Percentiles rank a stretch among this genome's conserved stretches.
phyloP scores from a whole-genome alignment of 2,329 filamentous ascomycete genomes.

The Diaporthe sp. region DNA sequence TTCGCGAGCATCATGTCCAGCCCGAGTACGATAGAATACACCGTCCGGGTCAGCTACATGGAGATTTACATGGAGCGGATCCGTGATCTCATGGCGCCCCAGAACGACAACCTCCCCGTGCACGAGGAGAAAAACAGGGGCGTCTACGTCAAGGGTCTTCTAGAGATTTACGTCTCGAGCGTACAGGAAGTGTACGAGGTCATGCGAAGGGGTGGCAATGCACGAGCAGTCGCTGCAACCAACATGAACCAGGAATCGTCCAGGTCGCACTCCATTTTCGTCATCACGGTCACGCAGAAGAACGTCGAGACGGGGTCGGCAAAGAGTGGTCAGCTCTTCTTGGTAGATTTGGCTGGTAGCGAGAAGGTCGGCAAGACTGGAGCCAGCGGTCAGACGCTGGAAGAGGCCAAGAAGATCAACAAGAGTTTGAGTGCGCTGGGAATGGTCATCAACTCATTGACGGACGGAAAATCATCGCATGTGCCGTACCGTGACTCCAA shows the following conservation, averaged over 20 bases:
- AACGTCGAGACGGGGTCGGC: slow-evolving; percentile 96
- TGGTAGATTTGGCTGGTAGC: slow-evolving; percentile 97
- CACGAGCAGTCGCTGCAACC: slow-evolving; percentile 91
- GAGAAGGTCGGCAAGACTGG: slow-evolving; percentile 99
- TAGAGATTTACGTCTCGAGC: slow-evolving; percentile 95
- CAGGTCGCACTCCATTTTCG: slow-evolving; percentile 97
- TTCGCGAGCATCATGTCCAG: slow-evolving; percentile 95
- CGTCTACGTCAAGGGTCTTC: slow-evolving; percentile 94
- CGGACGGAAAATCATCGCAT: slow-evolving; percentile 96
- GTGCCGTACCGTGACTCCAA: slow-evolving; percentile 98
- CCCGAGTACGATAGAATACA: slow-evolving; percentile 95
- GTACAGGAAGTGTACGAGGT: slow-evolving; percentile 97
- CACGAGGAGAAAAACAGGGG: slow-evolving; percentile 97
- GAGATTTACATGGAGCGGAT: slow-evolving; percentile 99
- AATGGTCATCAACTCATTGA: slow-evolving; percentile 98
- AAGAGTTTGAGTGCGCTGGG: slow-evolving; percentile 98
- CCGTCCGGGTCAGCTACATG: slow-evolving; percentile 99
- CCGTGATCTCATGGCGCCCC: slow-evolving; percentile 88
- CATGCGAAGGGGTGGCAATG: slow-evolving; percentile 90
- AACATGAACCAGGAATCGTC: slow-evolving; percentile 99
- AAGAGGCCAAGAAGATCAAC: slow-evolving; percentile 99
- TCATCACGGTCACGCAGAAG: slow-evolving; percentile 96
- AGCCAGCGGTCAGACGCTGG: slow-evolving; percentile 94
- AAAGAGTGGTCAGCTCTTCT: slow-evolving; percentile 95
- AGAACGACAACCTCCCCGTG: slow-evolving; percentile 96